phyloP scores from a whole-genome alignment of 2,329 filamentous ascomycete species.

The Colletotrichum costaricense region DNA sequence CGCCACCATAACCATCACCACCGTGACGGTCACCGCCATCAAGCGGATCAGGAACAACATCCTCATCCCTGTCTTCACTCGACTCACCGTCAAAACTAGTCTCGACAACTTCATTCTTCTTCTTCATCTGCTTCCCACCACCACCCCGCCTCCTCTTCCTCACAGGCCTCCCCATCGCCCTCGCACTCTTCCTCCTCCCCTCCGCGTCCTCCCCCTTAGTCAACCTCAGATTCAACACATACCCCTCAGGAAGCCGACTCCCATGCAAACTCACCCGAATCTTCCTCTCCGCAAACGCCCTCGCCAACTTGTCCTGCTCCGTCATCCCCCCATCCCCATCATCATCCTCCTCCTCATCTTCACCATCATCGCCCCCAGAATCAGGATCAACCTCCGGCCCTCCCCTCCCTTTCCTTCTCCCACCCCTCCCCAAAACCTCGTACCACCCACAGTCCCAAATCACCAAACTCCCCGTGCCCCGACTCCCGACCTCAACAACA shows the following conservation, averaged over 20 bases:
- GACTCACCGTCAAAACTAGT: conserved; percentile 13
- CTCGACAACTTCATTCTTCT: background rate
- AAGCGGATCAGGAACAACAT: conserved; percentile 37
- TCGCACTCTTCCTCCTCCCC: conserved; percentile 40
- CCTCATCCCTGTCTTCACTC: conserved; percentile 40
- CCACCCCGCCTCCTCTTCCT: background rate
- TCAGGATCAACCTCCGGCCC: conserved; percentile 44
- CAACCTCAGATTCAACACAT: conserved; percentile 66
- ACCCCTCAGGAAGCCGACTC: conserved; percentile 61
- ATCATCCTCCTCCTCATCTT: conserved; percentile 35
- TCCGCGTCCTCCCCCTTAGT: conserved; percentile 55
- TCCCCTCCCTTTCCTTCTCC: conserved; percentile 44
- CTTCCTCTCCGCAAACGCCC: conserved; percentile 65
- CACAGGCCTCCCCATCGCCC: conserved; percentile 28
- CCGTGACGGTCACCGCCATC: background rate
- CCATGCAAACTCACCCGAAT: conserved; percentile 68
- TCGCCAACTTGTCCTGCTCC: conserved; percentile 60
- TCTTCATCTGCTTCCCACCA: background rate
- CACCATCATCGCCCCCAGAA: conserved; percentile 36
- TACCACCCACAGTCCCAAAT: conserved; percentile 74
- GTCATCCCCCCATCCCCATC: conserved; percentile 39
- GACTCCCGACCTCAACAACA: conserved; percentile 68
- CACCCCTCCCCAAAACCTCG: conserved; percentile 58
- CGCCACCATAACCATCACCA: conserved; percentile 27
- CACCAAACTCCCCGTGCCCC: conserved; percentile 66